These are phyloP conservation scores for Euphorbia tirucalli DNA, from an alignment of 345 rosid species.

Conservation along the genomic window DNA sequence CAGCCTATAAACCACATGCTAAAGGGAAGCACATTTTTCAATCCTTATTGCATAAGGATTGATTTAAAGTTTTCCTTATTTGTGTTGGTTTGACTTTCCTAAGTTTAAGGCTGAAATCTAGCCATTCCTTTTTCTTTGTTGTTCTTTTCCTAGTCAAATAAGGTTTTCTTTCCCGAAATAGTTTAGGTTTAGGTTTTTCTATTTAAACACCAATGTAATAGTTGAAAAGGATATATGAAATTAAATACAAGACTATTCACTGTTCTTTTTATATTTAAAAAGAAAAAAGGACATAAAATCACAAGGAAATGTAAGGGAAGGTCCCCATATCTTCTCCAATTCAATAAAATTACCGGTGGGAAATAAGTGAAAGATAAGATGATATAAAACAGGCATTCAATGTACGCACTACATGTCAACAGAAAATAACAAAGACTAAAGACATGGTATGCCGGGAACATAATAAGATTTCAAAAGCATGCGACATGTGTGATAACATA, in stretches of 20 bases:
- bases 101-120: no score
- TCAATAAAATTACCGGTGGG: neutral
- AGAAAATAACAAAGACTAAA: neutral
- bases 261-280: neutral
- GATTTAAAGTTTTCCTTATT: no score
- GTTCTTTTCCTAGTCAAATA: conserved; percentile 85
- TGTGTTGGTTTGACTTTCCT: no score
- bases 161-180: no score
- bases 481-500: neutral
- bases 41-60: no score
- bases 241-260: neutral
- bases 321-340: neutral
- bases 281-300: neutral
- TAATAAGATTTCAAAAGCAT: neutral
- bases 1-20: no score
- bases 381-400: neutral
- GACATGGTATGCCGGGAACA: neutral
- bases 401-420: neutral
- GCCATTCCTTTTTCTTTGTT: no score
- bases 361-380: neutral
- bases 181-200: no score
- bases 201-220: no score
- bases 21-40: no score
- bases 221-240: no score
- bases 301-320: neutral